Evolutionary conservation across 352 stramenopile genomes (phyloP).

Genomic region (Phytophthora crassamura): DNA sequence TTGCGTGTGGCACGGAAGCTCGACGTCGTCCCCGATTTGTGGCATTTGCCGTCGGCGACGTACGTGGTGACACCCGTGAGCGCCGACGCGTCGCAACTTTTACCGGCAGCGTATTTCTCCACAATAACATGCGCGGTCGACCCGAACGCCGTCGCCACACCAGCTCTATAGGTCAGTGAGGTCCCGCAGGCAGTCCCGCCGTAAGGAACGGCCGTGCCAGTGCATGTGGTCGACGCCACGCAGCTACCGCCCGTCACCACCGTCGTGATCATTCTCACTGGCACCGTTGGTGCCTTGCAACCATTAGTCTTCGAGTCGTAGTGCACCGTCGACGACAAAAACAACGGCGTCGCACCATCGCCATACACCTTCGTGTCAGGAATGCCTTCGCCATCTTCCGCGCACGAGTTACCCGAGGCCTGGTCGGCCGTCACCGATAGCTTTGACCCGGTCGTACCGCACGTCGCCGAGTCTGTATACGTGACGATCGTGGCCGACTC

Average conservation of each 20-base stretch:
- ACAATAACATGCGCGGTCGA: too few relatives aligned
- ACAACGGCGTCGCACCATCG: background rate
- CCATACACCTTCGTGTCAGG: conserved; percentile 12
- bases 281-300: conserved; percentile 1
- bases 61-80: too few relatives aligned
- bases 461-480: background rate
- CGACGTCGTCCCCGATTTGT: too few relatives aligned
- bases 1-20: background rate
- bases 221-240: too few relatives aligned
- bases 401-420: conserved; percentile 1
- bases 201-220: too few relatives aligned
- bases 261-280: background rate
- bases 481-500: background rate
- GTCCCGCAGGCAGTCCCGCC: too few relatives aligned
- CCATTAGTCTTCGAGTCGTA: conserved; percentile 2
- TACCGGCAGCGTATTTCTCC: too few relatives aligned
- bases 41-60: too few relatives aligned
- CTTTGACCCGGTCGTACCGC: background rate
- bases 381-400: background rate
- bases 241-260: background rate
- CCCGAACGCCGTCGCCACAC: too few relatives aligned
- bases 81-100: too few relatives aligned
- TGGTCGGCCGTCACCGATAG: background rate
- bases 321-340: background rate
- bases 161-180: too few relatives aligned